Conservation (phyloP, 495 filamentous ascomycete genomes). For the Collariella sp. region DNA sequence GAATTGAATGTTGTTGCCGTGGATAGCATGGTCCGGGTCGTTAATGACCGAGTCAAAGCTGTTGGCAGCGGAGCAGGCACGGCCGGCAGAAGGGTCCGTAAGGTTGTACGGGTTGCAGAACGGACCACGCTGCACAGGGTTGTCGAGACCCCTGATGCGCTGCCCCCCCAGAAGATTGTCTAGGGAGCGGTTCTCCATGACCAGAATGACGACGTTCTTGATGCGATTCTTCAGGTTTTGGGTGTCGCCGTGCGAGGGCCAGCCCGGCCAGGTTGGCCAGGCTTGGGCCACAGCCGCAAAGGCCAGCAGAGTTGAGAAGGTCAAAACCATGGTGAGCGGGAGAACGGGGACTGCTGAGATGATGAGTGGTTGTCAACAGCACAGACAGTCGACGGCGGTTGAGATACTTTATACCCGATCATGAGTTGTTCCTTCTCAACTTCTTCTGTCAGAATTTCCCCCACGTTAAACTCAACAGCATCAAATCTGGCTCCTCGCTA, state of each 20-base stretch:
- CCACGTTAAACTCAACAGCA: too few species aligned
- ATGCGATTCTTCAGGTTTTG: constrained; percentile 14
- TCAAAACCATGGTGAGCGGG: background rate
- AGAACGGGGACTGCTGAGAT: background rate
- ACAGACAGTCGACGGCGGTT: too few species aligned
- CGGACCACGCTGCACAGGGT: constrained; percentile 19
- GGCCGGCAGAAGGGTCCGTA: constrained; percentile 29
- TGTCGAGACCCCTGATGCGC: constrained; percentile 11
- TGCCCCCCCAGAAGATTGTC: constrained; percentile 28
- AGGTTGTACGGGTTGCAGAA: constrained; percentile 32
- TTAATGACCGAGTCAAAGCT: constrained; percentile 39
- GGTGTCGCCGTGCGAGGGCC: too few species aligned
- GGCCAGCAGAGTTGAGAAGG: background rate
- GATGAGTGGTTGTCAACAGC: background rate
- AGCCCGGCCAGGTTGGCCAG: background rate
- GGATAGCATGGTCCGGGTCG: constrained; percentile 45
- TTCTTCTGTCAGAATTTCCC: too few species aligned
- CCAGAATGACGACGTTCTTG: constrained; percentile 31
- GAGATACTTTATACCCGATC: too few species aligned
- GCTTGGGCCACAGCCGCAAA: background rate
- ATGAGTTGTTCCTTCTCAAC: too few species aligned
- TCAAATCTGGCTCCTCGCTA: background rate
- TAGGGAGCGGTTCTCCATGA: constrained; percentile 29
- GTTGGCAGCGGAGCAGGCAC: constrained; percentile 34
- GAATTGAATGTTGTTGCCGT: constrained; percentile 46